These are phyloP conservation scores for Gaeumannomyces sp. DNA, from an alignment of 2,329 filamentous ascomycete species.

Conservation along the genomic window DNA sequence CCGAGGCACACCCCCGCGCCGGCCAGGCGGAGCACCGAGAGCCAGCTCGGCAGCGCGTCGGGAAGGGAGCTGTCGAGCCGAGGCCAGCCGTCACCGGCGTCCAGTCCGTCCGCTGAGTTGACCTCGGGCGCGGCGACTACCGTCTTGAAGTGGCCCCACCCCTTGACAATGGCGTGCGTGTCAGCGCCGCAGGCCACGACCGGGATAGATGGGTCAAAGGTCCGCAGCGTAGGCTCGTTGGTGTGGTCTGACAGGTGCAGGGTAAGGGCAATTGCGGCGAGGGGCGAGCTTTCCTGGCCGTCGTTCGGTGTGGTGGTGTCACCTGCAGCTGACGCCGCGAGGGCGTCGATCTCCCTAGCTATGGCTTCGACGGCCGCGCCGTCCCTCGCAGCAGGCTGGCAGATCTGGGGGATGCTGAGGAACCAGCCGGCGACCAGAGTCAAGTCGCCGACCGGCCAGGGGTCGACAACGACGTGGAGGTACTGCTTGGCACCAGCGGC, in stretches of 20 bases:
- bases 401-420: conserved; percentile 6
- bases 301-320: no score
- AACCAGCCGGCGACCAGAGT: conserved; percentile 7
- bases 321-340: not conserved
- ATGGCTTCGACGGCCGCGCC: conserved; percentile 14
- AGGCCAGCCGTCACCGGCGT: not conserved
- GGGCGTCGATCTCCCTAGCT: conserved; percentile 13
- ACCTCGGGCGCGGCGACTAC: not conserved
- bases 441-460: conserved; percentile 10
- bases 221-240: not conserved
- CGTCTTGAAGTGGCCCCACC: not conserved
- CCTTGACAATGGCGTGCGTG: not conserved
- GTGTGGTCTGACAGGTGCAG: not conserved
- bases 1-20: not conserved
- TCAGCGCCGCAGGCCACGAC: not conserved
- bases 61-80: not conserved
- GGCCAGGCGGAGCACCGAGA: not conserved
- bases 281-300: not conserved
- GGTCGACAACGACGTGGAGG: conserved; percentile 10
- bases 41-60: not conserved
- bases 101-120: not conserved
- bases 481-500: not conserved
- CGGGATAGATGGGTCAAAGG: not conserved
- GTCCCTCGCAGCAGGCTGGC: conserved; percentile 9
- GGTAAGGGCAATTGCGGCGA: not conserved